phyloP scores from a whole-genome alignment of 164 flowering plant genomes.

The Echeveria elegans region DNA sequence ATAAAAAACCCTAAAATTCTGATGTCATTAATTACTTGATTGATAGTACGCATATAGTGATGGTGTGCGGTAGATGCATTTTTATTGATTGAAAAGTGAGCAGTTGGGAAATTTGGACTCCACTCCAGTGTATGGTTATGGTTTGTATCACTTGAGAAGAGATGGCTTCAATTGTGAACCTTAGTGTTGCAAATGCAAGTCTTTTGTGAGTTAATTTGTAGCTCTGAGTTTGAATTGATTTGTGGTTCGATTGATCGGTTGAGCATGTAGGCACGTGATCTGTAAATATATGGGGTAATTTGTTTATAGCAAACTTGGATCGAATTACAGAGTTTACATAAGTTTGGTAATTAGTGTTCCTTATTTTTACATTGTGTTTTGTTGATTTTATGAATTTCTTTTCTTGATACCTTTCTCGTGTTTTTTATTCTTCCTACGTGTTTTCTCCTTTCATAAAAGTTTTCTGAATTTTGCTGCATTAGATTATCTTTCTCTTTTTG shows the following conservation, averaged over 20 bases:
- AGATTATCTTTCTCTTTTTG: background rate
- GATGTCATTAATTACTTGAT: background rate
- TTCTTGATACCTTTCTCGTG: background rate
- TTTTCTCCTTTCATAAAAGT: background rate
- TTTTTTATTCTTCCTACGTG: background rate
- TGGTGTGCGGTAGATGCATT: background rate
- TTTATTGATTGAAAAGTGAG: background rate
- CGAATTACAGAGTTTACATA: background rate
- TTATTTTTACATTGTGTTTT: background rate
- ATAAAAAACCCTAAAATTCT: slow-evolving; percentile 8
- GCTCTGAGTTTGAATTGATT: background rate
- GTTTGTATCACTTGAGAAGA: background rate
- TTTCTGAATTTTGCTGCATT: background rate
- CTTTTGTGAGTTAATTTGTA: background rate
- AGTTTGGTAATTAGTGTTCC: background rate
- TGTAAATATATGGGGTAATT: background rate
- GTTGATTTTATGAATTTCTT: background rate
- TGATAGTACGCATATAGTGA: background rate
- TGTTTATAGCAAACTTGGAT: background rate
- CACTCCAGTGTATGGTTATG: background rate
- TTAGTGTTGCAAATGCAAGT: background rate
- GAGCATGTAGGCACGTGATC: too few species aligned
- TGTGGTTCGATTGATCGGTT: too few species aligned
- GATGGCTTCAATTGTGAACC: background rate
- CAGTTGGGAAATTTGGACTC: background rate